Evolutionary conservation across 2,329 filamentous ascomycete genomes (phyloP), one percentile per base, ranked within the genome.

Genomic region (Trichoderma citrinoviride): DNA sequence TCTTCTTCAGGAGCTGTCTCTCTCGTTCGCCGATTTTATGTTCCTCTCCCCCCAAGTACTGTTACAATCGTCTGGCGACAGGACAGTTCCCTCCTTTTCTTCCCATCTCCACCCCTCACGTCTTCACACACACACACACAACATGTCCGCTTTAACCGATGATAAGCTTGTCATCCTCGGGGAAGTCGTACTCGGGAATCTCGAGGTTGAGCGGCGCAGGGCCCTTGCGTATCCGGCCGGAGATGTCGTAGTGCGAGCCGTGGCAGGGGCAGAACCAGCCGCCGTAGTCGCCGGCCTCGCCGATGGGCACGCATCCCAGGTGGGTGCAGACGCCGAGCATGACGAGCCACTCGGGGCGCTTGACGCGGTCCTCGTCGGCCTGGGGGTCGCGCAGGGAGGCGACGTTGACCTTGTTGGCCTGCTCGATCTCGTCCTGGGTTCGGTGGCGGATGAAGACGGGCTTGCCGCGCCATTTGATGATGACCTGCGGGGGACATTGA

Each of bases 201-300:
- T 98, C 95, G 77, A 99, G 88, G 86, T 99, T 99, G 76, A 99
- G 87, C 71, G 95, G 95, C 68, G 95, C 95, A 69, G 95, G 95
- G 71, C 95, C 95, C 87, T 92, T 97, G 85, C 95, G 90, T 87
- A 97, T 92, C 82, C 95, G 93, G 79, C 95, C 95, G 70, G 93
- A 98, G 80, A 99, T 98, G 80, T 99, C 95, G 88, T 99, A 99
- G 86, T 99, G 95, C 73, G 93, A 97, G 81, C 95, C 95, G 87
- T 99, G 95, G 91, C 95, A 99, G 71, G 95, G 95, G 86, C 95
- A 99, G 90, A 99, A 99, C 95, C 95, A 99, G 77, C 95, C 95
- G 78, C 95, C 95, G 76, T 85, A 99, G 82, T 99, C 96, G 79
- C 95, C 95, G 70, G 95, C 92, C 85, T 99, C 95, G 76, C 96